Conservation (phyloP, 148 eudicot genomes). For the Rhododendron ovatum region DNA sequence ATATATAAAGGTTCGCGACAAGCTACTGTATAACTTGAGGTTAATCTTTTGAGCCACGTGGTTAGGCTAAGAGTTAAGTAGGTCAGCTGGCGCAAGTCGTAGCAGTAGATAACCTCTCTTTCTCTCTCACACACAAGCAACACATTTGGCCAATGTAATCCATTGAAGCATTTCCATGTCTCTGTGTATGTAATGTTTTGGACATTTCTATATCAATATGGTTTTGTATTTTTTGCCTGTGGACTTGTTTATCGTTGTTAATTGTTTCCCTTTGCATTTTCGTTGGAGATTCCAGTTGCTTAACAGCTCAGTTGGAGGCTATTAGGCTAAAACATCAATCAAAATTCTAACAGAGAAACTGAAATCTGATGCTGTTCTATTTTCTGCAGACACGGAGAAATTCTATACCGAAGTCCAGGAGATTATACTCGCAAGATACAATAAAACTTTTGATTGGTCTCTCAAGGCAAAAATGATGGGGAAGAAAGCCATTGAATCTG, state of each 20-base stretch:
- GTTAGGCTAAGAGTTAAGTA: too few species aligned
- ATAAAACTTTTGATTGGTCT: constrained; percentile 96
- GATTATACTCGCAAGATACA: constrained; percentile 69
- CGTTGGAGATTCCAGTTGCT: background rate
- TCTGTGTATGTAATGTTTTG: background rate
- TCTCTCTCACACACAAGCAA: background rate
- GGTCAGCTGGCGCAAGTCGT: too few species aligned
- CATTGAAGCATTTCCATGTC: background rate
- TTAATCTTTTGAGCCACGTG: too few species aligned
- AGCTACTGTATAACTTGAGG: too few species aligned
- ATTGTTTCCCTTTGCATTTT: background rate
- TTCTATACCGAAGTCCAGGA: constrained; percentile 94
- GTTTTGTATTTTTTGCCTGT: background rate
- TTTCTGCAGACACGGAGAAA: constrained; percentile 77
- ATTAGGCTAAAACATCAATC: too few species aligned
- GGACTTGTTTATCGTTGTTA: background rate
- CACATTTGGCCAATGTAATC: background rate
- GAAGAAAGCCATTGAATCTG: constrained; percentile 91
- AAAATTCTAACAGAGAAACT: background rate
- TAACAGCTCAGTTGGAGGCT: too few species aligned
- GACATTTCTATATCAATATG: background rate
- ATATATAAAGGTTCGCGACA: too few species aligned
- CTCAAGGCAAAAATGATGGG: constrained; percentile 99
- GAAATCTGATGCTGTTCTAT: background rate
- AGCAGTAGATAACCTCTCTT: background rate